Percentiles rank a stretch among this genome's conserved stretches.
Evolutionary conservation across 2,329 filamentous ascomycete species (phyloP).

Genomic region (Phaeophleospora eucalypticola): DNA sequence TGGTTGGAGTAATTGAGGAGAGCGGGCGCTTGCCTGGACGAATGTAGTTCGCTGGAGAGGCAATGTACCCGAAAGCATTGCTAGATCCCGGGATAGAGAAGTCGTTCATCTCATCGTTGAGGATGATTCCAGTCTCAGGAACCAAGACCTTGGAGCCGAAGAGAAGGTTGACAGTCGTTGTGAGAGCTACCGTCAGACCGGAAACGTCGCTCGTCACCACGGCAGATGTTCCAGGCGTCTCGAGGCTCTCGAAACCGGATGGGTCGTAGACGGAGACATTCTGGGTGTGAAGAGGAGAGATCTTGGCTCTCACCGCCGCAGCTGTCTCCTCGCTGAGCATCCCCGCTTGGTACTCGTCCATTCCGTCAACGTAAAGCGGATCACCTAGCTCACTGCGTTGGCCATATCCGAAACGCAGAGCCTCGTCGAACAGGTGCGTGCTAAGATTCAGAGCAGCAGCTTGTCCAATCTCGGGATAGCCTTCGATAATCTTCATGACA

Average conservation of each 20-base stretch:
- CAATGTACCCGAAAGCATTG: slow-evolving; percentile 83
- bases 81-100: slow-evolving; percentile 75
- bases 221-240: slow-evolving; percentile 71
- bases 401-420: slow-evolving; percentile 85
- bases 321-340: slow-evolving; percentile 64
- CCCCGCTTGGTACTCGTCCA: slow-evolving; percentile 59
- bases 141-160: slow-evolving; percentile 79
- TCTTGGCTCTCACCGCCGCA: slow-evolving; percentile 58
- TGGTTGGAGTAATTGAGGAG: slow-evolving; percentile 75
- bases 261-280: slow-evolving; percentile 73
- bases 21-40: slow-evolving; percentile 75
- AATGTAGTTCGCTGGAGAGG: slow-evolving; percentile 76
- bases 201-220: slow-evolving; percentile 66
- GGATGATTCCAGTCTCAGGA: slow-evolving; percentile 75
- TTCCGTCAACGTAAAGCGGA: slow-evolving; percentile 64
- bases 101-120: slow-evolving; percentile 61
- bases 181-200: slow-evolving; percentile 74
- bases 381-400: slow-evolving; percentile 73
- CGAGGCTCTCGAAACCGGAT: slow-evolving; percentile 58
- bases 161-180: slow-evolving; percentile 81
- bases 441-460: slow-evolving; percentile 59
- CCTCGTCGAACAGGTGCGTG: slow-evolving; percentile 79
- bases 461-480: slow-evolving; percentile 62
- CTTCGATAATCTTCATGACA: slow-evolving; percentile 77
- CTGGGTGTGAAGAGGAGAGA: slow-evolving; percentile 67